Evolutionary conservation across 2,329 filamentous ascomycete species (phyloP).

Genomic region (Bipolaris zeicola): DNA sequence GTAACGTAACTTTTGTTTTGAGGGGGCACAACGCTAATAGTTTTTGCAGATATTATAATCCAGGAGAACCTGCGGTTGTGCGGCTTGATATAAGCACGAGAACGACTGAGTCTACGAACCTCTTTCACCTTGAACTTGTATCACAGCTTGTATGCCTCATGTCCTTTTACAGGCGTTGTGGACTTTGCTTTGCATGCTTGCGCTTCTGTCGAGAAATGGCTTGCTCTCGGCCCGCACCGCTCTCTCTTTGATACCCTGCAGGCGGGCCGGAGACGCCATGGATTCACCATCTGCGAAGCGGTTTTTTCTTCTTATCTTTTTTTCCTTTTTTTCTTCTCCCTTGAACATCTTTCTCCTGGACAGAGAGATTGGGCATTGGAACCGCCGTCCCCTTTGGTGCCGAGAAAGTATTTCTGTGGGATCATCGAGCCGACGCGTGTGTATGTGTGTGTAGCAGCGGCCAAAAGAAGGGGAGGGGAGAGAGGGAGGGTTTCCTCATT

Average conservation of each 20-base stretch:
- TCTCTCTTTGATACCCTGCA: conserved; percentile 46
- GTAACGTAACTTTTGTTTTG: conserved; percentile 33
- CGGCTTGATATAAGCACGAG: conserved; percentile 79
- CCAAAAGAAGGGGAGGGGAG: conserved; percentile 13
- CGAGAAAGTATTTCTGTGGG: conserved; percentile 4
- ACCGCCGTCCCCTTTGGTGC: conserved; percentile 5
- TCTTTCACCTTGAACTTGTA: conserved; percentile 39
- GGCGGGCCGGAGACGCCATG: conserved; percentile 26
- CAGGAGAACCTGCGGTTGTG: conserved; percentile 98
- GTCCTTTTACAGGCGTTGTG: conserved; percentile 47
- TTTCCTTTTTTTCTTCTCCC: conserved; percentile 18
- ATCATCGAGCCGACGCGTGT: conserved; percentile 6
- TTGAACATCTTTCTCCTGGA: conserved; percentile 11
- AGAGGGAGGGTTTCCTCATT: conserved; percentile 12
- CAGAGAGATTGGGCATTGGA: conserved; percentile 20
- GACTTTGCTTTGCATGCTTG: conserved; percentile 35
- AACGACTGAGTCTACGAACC: conserved; percentile 33
- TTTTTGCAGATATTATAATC: conserved; percentile 88
- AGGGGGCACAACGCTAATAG: conserved; percentile 47
- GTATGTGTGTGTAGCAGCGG: conserved; percentile 9
- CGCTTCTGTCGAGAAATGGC: conserved; percentile 37
- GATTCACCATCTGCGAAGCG: conserved; percentile 28
- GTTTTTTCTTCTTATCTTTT: conserved; percentile 18
- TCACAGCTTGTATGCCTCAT: conserved; percentile 47
- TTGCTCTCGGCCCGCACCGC: conserved; percentile 36